phyloP scores from a whole-genome alignment of 2,329 filamentous ascomycete genomes.

The Exophiala calicioides region DNA sequence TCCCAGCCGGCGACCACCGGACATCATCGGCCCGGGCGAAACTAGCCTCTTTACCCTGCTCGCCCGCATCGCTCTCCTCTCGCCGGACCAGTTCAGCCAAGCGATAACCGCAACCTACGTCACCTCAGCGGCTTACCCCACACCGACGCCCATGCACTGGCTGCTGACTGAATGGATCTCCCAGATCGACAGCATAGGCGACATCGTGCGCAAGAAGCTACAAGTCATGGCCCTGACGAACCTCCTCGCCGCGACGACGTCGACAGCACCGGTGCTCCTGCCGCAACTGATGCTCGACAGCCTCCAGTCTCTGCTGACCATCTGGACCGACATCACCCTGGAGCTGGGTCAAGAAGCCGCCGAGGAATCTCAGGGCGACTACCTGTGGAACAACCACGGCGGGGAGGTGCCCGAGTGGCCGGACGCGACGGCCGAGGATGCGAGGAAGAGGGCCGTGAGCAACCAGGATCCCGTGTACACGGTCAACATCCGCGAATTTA shows the following conservation, averaged over 20 bases:
- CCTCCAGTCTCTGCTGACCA: constrained; percentile 48
- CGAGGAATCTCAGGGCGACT: constrained; percentile 44
- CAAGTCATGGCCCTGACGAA: constrained; percentile 49
- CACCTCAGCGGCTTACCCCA: constrained; percentile 24
- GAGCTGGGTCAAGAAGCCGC: constrained; percentile 46
- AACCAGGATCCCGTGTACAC: constrained; percentile 45
- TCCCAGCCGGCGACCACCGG: constrained; percentile 68
- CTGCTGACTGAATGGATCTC: constrained; percentile 51
- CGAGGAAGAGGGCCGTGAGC: constrained; percentile 43
- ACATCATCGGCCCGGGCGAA: constrained; percentile 73
- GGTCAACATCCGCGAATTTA: constrained; percentile 47
- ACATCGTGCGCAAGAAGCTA: constrained; percentile 49
- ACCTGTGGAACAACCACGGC: constrained; percentile 40
- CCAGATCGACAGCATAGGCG: constrained; percentile 51
- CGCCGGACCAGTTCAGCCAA: constrained; percentile 66
- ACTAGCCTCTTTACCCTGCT: constrained; percentile 85
- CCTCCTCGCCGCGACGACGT: constrained; percentile 41
- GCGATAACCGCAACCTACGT: constrained; percentile 44
- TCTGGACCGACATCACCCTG: constrained; percentile 50
- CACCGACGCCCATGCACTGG: constrained; percentile 38
- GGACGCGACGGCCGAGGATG: constrained; percentile 44
- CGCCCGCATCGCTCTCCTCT: constrained; percentile 72
- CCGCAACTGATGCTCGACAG: constrained; percentile 45
- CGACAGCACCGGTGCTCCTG: too few species aligned
- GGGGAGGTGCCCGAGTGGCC: constrained; percentile 37